Evolutionary conservation across 164 flowering plant species (phyloP).

Genomic region (Stephania cephalantha): DNA sequence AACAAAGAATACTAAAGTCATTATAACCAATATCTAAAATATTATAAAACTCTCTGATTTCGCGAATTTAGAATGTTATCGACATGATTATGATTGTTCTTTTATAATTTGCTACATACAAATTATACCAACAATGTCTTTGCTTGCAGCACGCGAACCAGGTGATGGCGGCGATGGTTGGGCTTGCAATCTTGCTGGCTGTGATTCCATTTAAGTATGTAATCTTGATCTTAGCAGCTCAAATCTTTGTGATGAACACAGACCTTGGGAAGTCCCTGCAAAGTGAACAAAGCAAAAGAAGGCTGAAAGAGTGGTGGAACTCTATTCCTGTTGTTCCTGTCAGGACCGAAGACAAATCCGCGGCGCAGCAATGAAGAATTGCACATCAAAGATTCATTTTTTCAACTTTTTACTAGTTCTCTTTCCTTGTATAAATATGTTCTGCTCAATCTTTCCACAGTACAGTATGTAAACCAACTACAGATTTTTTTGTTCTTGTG

Average conservation of each 20-base stretch:
- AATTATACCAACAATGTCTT: background rate
- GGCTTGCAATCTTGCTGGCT: slow-evolving; percentile 37
- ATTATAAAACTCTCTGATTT: no score
- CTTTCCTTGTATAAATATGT: background rate
- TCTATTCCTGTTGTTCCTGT: slow-evolving; percentile 71
- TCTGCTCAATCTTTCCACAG: background rate
- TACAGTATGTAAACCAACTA: background rate
- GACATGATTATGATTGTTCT: background rate
- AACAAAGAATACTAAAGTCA: no score
- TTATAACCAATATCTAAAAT: no score
- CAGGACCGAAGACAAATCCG: slow-evolving; percentile 26
- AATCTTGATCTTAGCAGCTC: slow-evolving; percentile 29
- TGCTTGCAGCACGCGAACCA: slow-evolving; percentile 57
- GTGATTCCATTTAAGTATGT: slow-evolving; percentile 59
- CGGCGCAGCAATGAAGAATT: background rate
- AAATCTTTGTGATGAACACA: slow-evolving; percentile 30
- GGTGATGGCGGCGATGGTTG: slow-evolving; percentile 43
- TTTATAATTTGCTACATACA: background rate
- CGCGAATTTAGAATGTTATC: no score
- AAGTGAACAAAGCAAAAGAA: slow-evolving; percentile 33
- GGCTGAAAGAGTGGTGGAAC: slow-evolving; percentile 87
- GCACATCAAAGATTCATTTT: background rate
- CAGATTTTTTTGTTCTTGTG: background rate
- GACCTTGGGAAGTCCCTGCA: slow-evolving; percentile 30
- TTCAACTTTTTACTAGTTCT: background rate